A percentile compares a stretch with the other conserved stretches of the same genome.
phyloP scores from a whole-genome alignment of 495 filamentous ascomycete genomes.

The Neurospora sublineolata region DNA sequence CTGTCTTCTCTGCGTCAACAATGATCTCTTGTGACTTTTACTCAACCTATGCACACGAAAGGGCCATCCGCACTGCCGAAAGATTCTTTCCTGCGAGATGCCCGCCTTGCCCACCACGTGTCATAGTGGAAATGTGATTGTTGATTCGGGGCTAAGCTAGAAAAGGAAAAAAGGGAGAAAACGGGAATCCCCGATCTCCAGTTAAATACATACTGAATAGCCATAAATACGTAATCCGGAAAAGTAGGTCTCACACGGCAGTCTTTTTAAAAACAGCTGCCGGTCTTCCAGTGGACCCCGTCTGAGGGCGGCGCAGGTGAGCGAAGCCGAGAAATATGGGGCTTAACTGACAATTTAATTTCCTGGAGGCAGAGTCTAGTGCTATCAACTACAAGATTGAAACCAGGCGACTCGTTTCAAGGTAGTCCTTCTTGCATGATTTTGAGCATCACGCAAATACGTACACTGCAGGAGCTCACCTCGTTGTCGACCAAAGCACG shows the following conservation, averaged over 20 bases:
- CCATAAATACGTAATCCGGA: no score
- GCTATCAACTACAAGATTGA: not conserved
- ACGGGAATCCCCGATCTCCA: no score
- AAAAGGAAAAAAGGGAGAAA: no score
- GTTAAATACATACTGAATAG: no score
- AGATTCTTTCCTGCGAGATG: not conserved
- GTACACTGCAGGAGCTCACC: not conserved
- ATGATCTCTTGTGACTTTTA: not conserved
- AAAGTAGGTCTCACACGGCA: no score
- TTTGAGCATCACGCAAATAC: not conserved
- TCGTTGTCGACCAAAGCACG: not conserved
- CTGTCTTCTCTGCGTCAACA: not conserved
- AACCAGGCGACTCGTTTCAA: not conserved
- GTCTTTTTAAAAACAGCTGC: not conserved
- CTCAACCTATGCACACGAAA: not conserved
- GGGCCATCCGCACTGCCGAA: not conserved
- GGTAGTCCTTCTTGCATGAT: not conserved
- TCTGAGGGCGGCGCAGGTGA: not conserved
- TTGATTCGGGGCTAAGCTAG: no score
- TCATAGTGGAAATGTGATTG: no score
- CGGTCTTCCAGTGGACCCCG: not conserved
- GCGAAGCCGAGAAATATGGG: not conserved
- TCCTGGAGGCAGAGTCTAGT: not conserved
- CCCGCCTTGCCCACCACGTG: not conserved
- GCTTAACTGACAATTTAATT: not conserved